Evolutionary conservation across 2,329 filamentous ascomycete species (phyloP), one percentile per base, ranked within the genome.

Genomic region (Aulographum hederae): DNA sequence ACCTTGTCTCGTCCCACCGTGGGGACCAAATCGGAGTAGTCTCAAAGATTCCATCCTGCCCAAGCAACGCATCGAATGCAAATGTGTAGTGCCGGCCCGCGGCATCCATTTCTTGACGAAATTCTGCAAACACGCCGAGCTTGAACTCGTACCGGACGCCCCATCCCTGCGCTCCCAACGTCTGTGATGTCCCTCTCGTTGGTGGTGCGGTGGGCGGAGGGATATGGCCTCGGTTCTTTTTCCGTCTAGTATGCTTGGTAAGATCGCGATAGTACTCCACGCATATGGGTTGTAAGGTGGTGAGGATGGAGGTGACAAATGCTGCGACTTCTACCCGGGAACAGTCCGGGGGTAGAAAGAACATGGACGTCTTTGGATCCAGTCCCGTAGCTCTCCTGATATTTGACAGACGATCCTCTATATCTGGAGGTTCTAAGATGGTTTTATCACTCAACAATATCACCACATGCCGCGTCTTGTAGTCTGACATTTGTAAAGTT

Each of bases 91-190:
- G 84, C 27, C 84, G 71, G 45, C 81, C 64, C 1, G 89, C 84
- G 15, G 72, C 73, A 46, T 94, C 86, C 65, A 86, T 80, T 50
- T 95, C 89, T 47, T 91, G 80, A 6, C 89, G 71, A 41, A 92
- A 94, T 47, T 95, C 86, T 18, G 85, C 81, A 46, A 95, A 80
- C 0, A 93, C 63, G 5, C 77, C 86, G 13, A 85, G 66, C 50
- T 98, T 98, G 58, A 92, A 84, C 46, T 98, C 86, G 52, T 94
- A 94, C 12, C 86, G 75, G 32, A 91, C 76, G 45, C 82, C 84
- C 89, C 86, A 98, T 3, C 81, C 85, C 26, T 82, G 73, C 6
- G 76, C 61, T 2, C 84, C 79, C n/a, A 94, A 56, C 0, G 78
- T 81, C 45, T 89, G 79, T 1, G 84, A 91, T 2, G 81, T 91